These are phyloP conservation scores for Trichomonas tenax DNA, from an alignment of 208 protist genomes.

Conservation along the genomic window DNA sequence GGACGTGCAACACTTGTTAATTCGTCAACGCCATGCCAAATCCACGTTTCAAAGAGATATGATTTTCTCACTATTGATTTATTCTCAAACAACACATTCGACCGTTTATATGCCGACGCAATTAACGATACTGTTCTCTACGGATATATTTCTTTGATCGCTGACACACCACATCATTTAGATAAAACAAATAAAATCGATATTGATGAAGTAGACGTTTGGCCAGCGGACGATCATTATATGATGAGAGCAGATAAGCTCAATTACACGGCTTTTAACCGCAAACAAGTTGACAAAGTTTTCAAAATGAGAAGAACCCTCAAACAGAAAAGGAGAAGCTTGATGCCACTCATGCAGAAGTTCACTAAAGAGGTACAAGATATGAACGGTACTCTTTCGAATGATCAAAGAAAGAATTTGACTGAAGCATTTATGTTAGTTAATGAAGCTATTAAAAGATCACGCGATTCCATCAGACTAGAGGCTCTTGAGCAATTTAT, in stretches of 20 bases:
- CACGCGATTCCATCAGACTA: neutral
- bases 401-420: neutral
- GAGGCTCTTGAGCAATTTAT: neutral
- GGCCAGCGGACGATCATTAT: neutral
- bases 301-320: neutral
- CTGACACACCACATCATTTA: neutral
- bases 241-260: neutral
- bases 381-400: neutral
- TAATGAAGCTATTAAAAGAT: neutral
- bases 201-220: neutral
- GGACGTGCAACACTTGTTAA: neutral
- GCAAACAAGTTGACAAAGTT: neutral
- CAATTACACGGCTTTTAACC: neutral
- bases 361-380: neutral
- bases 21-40: neutral
- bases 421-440: neutral
- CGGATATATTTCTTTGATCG: neutral
- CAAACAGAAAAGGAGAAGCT: neutral
- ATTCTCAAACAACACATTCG: neutral
- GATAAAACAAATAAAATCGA: neutral
- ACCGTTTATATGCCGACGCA: neutral
- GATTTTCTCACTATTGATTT: neutral
- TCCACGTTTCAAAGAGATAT: neutral
- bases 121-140: neutral
- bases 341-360: neutral